Base-by-base conservation (phyloP, 257 asterid species). In the Henckelia pumila region DNA sequence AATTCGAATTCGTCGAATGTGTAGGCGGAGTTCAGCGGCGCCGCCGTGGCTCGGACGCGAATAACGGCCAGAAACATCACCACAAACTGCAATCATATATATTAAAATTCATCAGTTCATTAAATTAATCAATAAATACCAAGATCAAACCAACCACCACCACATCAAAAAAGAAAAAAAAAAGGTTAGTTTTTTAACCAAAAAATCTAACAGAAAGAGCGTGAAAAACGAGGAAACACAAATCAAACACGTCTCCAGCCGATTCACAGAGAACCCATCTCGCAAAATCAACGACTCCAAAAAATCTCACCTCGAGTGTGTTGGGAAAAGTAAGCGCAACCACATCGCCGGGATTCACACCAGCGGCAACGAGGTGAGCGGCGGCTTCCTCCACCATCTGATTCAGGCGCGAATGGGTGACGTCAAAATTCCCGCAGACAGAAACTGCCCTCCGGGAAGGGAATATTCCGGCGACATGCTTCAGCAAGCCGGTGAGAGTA, bases 21-120 rank as follows among this genome's bases (percentile, higher is more conserved):
- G 86, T 94, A 94, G n/a, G 97, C 97, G n/a, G 95, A 68, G 71
- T 94, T 94, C 58, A 94, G 80, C 47, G 99, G 99, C 59, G 96
- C 99, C 40, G 95, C 99, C 66, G 95, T 90, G 0, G 97, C 99
- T 59, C 95, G 75, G 62, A 76, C 93, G 14, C 99, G 95, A 63
- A 85, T 77, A 68, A 88, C 96, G 4, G 97, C 88, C 83, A 94
- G 55, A 80, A 94, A 94, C 91, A 77, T 79, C 26, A 94, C 77
- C 26, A 94, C 85, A 24, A 75, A 88, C 99, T 94, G 96, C 80
- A 81, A 77, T 22, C 16, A 11, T 28, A 50, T 28, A 50, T 63
- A 72, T 63, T 17, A 71, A 69, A 33, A 2, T 60, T 0, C 11
- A 19, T 59, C 6, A 59, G 21, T n/a, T 30, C 23, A 29, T n/a